phyloP scores from a whole-genome alignment of 305 asterid genomes.

The Solanum aculeatissimum region DNA sequence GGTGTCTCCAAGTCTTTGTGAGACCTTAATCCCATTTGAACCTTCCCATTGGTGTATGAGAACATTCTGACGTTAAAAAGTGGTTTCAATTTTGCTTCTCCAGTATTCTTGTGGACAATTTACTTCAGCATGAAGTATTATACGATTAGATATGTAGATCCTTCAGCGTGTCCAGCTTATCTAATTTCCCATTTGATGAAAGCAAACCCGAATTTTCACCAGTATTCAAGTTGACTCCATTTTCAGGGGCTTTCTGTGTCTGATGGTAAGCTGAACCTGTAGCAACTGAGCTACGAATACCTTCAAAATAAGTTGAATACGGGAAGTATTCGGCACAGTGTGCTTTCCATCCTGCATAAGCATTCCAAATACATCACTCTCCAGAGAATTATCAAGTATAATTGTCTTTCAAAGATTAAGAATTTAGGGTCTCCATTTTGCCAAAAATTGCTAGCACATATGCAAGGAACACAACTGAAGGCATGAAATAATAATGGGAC shows the following conservation, averaged over 20 bases:
- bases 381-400: neutral
- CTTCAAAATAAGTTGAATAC: constrained; percentile 68
- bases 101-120: constrained; percentile 2
- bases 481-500: neutral
- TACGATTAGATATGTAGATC: constrained; percentile 38
- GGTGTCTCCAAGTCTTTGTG: neutral
- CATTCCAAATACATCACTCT: neutral
- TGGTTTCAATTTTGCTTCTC: neutral
- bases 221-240: constrained; percentile 26
- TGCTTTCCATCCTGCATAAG: constrained; percentile 70
- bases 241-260: constrained; percentile 31
- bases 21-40: neutral
- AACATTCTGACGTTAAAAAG: neutral
- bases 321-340: constrained; percentile 78
- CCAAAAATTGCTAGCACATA: neutral
- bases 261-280: constrained; percentile 22
- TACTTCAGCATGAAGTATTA: constrained; percentile 6
- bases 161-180: constrained; percentile 41
- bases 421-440: neutral
- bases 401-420: neutral
- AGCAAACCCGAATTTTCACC: constrained; percentile 12
- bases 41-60: neutral
- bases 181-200: constrained; percentile 60
- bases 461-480: neutral
- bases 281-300: constrained; percentile 55